A percentile compares a stretch with the other conserved stretches of the same genome.
These are phyloP conservation scores for Botrytis fragariae DNA, from an alignment of 2,329 filamentous ascomycete species.

Conservation along the genomic window DNA sequence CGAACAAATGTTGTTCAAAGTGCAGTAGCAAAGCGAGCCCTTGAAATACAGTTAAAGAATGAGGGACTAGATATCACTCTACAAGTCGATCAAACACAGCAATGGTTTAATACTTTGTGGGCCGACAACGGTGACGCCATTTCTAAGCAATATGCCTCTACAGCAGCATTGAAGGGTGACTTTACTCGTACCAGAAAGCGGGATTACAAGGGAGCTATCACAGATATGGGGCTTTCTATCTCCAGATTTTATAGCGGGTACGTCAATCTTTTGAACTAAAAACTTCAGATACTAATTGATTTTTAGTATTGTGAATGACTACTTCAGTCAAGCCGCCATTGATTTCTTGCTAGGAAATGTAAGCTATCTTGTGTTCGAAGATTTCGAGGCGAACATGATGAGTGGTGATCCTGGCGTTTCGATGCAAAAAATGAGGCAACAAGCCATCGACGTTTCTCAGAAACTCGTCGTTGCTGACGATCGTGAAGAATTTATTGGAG, in stretches of 20 bases:
- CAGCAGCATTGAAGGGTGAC: constrained; percentile 92
- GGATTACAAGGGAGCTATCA: constrained; percentile 85
- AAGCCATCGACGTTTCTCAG: constrained; percentile 84
- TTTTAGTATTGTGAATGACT: constrained; percentile 90
- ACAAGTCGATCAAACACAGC: constrained; percentile 72
- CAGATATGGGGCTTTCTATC: constrained; percentile 85
- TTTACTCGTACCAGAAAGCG: constrained; percentile 90
- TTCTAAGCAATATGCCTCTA: constrained; percentile 93
- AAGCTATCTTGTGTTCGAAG: constrained; percentile 79
- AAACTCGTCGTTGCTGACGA: constrained; percentile 82
- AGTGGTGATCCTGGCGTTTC: constrained; percentile 88
- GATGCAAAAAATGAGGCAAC: constrained; percentile 76
- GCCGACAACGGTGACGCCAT: constrained; percentile 97
- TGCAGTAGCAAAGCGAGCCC: constrained; percentile 77
- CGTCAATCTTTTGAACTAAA: constrained; percentile 31
- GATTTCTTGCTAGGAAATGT: constrained; percentile 92
- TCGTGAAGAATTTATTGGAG: constrained; percentile 80
- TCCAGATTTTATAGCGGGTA: constrained; percentile 70
- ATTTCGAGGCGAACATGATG: constrained; percentile 93
- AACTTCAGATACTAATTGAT: constrained; percentile 15
- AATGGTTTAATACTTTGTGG: constrained; percentile 96
- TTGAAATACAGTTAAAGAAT: constrained; percentile 74
- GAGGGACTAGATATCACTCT: constrained; percentile 75
- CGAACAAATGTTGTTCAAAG: constrained; percentile 95
- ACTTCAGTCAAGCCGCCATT: constrained; percentile 92